These are phyloP conservation scores for Syzygium aromaticum DNA, from an alignment of 345 rosid species.

Conservation along the genomic window DNA sequence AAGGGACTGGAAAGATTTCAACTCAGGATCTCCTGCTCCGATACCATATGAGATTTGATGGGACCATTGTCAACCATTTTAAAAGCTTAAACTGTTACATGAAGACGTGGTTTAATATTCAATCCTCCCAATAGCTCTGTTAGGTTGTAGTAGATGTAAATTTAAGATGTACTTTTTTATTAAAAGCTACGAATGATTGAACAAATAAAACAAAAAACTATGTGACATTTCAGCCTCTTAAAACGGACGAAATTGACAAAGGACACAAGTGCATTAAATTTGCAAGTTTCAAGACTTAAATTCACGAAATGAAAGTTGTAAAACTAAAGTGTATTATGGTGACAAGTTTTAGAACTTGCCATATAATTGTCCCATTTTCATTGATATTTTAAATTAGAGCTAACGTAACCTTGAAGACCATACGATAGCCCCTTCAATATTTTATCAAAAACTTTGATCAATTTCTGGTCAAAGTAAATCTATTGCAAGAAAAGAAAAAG, in stretches of 20 bases:
- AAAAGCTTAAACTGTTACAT: too few species aligned
- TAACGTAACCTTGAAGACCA: neutral
- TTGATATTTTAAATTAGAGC: neutral
- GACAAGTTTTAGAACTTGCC: too few species aligned
- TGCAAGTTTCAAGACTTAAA: neutral
- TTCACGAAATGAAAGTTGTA: neutral
- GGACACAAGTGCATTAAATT: neutral
- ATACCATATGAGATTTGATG: too few species aligned
- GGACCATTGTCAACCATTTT: too few species aligned
- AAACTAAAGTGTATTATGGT: neutral
- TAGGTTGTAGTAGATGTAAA: too few species aligned
- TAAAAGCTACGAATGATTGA: too few species aligned
- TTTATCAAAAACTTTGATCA: neutral
- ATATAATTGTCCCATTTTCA: neutral
- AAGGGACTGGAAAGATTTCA: too few species aligned
- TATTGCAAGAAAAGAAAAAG: neutral
- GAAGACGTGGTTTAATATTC: too few species aligned
- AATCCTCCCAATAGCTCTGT: too few species aligned
- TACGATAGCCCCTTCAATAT: neutral
- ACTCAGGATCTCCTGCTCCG: too few species aligned
- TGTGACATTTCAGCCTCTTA: neutral
- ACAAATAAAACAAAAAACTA: too few species aligned
- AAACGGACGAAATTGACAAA: neutral
- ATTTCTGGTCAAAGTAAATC: neutral
- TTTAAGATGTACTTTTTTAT: too few species aligned